Base-by-base conservation (phyloP, 106 monocot species). In the Phalaenopsis aphrodite region DNA sequence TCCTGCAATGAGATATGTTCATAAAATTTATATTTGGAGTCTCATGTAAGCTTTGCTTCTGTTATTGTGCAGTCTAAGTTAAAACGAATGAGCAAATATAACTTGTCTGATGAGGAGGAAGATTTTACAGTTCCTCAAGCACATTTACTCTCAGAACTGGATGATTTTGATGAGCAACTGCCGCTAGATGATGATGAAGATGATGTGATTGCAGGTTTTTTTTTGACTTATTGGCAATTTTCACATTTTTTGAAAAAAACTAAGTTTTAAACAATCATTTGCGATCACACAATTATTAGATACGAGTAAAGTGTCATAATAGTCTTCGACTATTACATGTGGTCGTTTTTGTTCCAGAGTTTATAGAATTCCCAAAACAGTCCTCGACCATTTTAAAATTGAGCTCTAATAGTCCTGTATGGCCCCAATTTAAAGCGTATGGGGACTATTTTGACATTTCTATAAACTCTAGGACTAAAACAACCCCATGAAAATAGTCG, bases 81-180 rank as follows among this genome's bases (percentile, higher is more conserved):
- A 80, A 94, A 89, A 89, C 92, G 83, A 82, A 67, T 75, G 38
- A 92, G 82, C 79, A 94, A 92, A 83, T 94, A 84, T 79, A 90
- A 97, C 81, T 67, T 94, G 81, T 88, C 89, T 42, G 96, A 96
- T 79, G 93, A 79, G 1, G 93, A 93, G 5, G 96, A 96, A 67
- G 86, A 87, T 69, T 85, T 84, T 12, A 21, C 23, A 75, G 38
- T 48, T 80, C 36, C 78, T 79, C 65, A 74, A 42, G 57, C 37
- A 41, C 72, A 82, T 1, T 66, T 72, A 14, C 69, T 94, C 74
- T 79, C 79, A 41, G 78, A 41, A 80, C 77, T 42, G 37, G 96
- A 97, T 90, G 96, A 97, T 88, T 94, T 97, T 84, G 85, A 89
- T 42, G 96, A 97, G n/a, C 86, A 92, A 41, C 39, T 92, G 48